A percentile compares a stretch with the other conserved stretches of the same genome.
phyloP scores from a whole-genome alignment of 192 early-diverging fungal genomes.

The Backusella morwellensis region DNA sequence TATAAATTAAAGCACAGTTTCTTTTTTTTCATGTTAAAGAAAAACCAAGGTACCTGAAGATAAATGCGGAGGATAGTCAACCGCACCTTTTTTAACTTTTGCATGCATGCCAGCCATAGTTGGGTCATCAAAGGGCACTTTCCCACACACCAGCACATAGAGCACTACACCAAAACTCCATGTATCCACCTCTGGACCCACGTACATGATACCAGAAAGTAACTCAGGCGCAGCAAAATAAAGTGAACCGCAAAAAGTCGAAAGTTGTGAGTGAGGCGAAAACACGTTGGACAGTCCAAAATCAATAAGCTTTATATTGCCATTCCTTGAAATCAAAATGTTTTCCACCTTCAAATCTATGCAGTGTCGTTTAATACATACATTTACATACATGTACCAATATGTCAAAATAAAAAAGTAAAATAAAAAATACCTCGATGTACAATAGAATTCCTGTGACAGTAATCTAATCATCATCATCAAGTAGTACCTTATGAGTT shows the following conservation, averaged over 20 bases:
- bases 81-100: conserved; percentile 78
- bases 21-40: conserved; percentile 18
- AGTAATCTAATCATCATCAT: conserved; percentile 38
- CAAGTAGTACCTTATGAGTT: neutral
- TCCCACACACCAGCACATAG: conserved; percentile 79
- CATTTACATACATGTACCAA: neutral
- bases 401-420: neutral
- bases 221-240: conserved; percentile 86
- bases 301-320: conserved; percentile 83
- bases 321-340: conserved; percentile 64
- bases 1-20: neutral
- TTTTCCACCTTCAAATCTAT: conserved; percentile 79
- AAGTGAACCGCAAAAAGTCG: conserved; percentile 61
- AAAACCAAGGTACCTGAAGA: conserved; percentile 58
- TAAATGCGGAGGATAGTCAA: conserved; percentile 75
- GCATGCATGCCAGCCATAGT: conserved; percentile 81
- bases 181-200: conserved; percentile 82
- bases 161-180: conserved; percentile 87
- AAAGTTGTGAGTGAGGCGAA: conserved; percentile 45
- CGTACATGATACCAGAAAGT: conserved; percentile 76
- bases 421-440: conserved; percentile 50
- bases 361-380: neutral
- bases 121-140: conserved; percentile 82
- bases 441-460: conserved; percentile 59
- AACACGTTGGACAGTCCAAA: conserved; percentile 82